Evolutionary conservation across 2,329 filamentous ascomycete genomes (phyloP).

Genomic region (Pseudogymnoascus sp.): DNA sequence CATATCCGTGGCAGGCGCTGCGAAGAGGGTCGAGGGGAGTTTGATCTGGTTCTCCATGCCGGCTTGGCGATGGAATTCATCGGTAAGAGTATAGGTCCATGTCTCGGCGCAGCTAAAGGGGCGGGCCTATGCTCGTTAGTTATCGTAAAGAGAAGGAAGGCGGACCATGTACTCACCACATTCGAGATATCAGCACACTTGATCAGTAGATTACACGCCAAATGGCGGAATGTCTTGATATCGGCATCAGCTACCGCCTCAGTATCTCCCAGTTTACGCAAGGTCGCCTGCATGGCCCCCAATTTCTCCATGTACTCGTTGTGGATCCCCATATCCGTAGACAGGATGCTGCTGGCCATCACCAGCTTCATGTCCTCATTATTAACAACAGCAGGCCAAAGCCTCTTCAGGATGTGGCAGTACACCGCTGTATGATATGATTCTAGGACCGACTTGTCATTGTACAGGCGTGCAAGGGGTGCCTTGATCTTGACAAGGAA

Average conservation of each 20-base stretch:
- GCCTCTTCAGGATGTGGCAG: constrained; percentile 84
- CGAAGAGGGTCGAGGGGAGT: constrained; percentile 80
- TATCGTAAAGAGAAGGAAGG: neutral
- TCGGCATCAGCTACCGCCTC: constrained; percentile 43
- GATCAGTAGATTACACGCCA: constrained; percentile 86
- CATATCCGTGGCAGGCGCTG: constrained; percentile 74
- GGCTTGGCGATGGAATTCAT: constrained; percentile 89
- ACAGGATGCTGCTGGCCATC: constrained; percentile 96
- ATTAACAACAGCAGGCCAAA: constrained; percentile 80
- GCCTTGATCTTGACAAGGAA: constrained; percentile 89
- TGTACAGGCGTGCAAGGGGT: constrained; percentile 89
- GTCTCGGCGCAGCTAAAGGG: constrained; percentile 72
- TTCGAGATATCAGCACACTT: constrained; percentile 99
- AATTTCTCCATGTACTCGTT: constrained; percentile 94
- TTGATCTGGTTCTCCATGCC: constrained; percentile 83
- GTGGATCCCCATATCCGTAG: constrained; percentile 95
- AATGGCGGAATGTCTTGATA: constrained; percentile 66
- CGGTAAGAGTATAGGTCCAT: constrained; percentile 91
- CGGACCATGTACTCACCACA: constrained; percentile 55
- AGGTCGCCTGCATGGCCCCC: constrained; percentile 69
- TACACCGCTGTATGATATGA: constrained; percentile 97
- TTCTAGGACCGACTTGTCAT: constrained; percentile 92
- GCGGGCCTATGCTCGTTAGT: constrained; percentile 54
- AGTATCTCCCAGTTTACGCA: constrained; percentile 56
- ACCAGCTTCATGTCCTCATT: constrained; percentile 73